These are phyloP conservation scores for Fusarium piperis DNA, from an alignment of 2,329 filamentous ascomycete species.

Conservation along the genomic window DNA sequence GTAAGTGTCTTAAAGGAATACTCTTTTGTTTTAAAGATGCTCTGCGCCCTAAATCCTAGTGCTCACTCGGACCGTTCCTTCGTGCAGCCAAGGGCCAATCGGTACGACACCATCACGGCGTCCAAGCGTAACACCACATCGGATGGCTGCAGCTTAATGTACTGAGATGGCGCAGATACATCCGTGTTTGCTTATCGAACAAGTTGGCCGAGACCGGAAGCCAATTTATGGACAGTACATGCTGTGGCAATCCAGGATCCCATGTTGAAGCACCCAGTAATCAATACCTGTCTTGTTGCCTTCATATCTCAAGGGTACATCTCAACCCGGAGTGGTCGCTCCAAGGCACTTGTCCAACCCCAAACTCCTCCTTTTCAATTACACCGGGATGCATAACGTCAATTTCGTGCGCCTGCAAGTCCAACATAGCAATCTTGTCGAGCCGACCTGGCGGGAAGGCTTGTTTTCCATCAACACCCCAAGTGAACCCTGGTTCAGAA, in stretches of 20 bases:
- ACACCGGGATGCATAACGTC: conserved; percentile 26
- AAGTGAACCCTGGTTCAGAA: conserved; percentile 48
- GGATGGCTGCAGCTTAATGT: neutral
- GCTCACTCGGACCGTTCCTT: neutral
- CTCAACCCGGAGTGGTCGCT: conserved; percentile 10
- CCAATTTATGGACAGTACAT: neutral
- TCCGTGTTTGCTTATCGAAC: neutral
- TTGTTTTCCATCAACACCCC: conserved; percentile 48
- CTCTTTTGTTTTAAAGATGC: neutral
- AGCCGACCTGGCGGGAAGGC: conserved; percentile 47
- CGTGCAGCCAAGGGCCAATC: neutral
- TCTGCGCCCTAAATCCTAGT: neutral
- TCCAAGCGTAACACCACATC: neutral
- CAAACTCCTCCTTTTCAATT: neutral
- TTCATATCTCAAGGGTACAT: neutral
- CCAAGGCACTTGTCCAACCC: neutral
- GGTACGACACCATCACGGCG: neutral
- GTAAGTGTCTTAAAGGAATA: neutral
- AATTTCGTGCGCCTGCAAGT: conserved; percentile 32
- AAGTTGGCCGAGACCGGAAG: neutral
- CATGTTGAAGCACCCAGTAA: neutral
- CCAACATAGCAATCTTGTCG: conserved; percentile 49
- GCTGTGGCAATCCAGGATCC: neutral
- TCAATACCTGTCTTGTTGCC: neutral
- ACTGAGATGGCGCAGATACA: neutral